These are phyloP conservation scores for Themeda triandra DNA, from an alignment of 176 grass and related monocot genomes.

Conservation along the genomic window DNA sequence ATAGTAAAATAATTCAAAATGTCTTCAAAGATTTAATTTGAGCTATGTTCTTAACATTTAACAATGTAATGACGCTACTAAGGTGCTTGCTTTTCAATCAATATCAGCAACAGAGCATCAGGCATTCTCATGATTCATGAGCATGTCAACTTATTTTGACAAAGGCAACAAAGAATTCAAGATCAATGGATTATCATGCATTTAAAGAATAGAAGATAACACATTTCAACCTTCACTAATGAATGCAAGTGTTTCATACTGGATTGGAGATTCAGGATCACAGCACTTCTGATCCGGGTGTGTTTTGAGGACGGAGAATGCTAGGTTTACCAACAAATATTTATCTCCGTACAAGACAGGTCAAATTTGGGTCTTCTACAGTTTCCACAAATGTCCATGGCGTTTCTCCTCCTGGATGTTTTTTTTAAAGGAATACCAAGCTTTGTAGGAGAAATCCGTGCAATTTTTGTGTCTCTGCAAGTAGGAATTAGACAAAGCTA, in stretches of 20 bases:
- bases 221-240: slow-evolving; percentile 38
- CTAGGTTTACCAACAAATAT: too few species aligned
- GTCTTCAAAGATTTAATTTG: neutral
- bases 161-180: neutral
- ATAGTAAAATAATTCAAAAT: neutral
- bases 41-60: neutral
- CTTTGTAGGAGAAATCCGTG: too few species aligned
- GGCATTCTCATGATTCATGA: neutral
- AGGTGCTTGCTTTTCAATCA: neutral
- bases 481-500: too few species aligned
- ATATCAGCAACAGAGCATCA: neutral
- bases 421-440: too few species aligned
- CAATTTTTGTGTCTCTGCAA: too few species aligned
- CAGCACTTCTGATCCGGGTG: neutral
- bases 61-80: neutral
- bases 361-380: too few species aligned
- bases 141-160: slow-evolving; percentile 1
- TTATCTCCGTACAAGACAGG: too few species aligned
- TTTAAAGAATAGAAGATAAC: neutral
- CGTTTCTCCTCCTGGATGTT: too few species aligned
- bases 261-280: slow-evolving; percentile 24
- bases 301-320: too few species aligned
- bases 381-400: too few species aligned
- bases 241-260: slow-evolving; percentile 42
- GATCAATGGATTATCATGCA: neutral